Percentiles rank a stretch among this genome's conserved stretches.
Conservation (phyloP, 345 rosid genomes). For the Murraya koenigii region DNA sequence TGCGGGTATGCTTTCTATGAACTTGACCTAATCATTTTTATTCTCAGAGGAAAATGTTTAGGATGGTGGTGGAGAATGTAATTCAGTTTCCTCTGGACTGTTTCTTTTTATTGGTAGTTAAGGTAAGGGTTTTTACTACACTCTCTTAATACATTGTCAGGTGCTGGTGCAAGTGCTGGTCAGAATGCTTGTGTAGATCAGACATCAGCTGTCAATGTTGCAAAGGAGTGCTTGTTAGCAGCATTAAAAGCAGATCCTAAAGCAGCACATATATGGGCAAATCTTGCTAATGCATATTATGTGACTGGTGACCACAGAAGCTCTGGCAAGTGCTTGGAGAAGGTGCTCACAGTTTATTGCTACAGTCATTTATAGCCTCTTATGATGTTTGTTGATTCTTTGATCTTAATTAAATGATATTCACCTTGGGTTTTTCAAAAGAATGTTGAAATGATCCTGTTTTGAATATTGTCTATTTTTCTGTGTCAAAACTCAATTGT, state of each 20-base stretch:
- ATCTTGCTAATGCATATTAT: slow-evolving; percentile 80
- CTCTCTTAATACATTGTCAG: slow-evolving; percentile 34
- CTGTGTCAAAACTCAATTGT: neutral
- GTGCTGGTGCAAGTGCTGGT: slow-evolving; percentile 82
- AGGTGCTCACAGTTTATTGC: slow-evolving; percentile 76
- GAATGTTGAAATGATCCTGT: neutral
- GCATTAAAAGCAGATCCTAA: slow-evolving; percentile 75
- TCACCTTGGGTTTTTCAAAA: slow-evolving; percentile 10
- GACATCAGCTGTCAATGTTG: slow-evolving; percentile 61
- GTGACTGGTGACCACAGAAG: slow-evolving; percentile 79
- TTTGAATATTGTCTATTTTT: neutral
- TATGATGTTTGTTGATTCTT: slow-evolving; percentile 49
- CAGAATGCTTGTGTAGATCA: slow-evolving; percentile 55
- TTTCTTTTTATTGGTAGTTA: neutral
- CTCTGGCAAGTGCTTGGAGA: slow-evolving; percentile 96
- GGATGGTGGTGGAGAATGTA: slow-evolving; percentile 2
- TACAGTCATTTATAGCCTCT: slow-evolving; percentile 41
- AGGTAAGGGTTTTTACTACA: neutral
- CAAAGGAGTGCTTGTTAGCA: slow-evolving; percentile 83
- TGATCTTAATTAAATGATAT: slow-evolving; percentile 23
- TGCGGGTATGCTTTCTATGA: slow-evolving; percentile 59
- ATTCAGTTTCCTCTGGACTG: slow-evolving; percentile 3
- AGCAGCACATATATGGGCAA: slow-evolving; percentile 77
- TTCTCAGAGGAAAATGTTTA: neutral
- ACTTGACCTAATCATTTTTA: slow-evolving; percentile 2